Evolutionary conservation across 495 filamentous ascomycete species (phyloP).

Genomic region (Poronia punctata): DNA sequence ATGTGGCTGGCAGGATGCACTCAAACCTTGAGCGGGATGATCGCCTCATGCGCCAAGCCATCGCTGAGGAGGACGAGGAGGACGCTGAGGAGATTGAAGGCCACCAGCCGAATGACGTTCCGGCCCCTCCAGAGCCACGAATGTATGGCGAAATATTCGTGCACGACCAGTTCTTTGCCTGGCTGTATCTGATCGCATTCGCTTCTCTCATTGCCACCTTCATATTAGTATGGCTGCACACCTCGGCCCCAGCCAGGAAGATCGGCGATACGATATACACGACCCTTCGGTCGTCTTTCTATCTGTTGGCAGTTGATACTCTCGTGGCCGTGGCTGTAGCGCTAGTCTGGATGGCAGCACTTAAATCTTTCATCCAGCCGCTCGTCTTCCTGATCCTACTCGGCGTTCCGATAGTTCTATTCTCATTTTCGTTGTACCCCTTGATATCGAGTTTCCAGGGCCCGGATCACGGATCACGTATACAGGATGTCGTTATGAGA

Average conservation of each 20-base stretch:
- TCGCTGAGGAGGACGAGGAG: slow-evolving; percentile 26
- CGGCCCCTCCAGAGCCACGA: slow-evolving; percentile 15
- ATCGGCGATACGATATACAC: slow-evolving; percentile 89
- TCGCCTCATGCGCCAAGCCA: slow-evolving; percentile 24
- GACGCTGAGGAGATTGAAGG: slow-evolving; percentile 15
- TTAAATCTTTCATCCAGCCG: slow-evolving; percentile 76
- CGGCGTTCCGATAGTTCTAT: slow-evolving; percentile 75
- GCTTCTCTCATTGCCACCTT: slow-evolving; percentile 80
- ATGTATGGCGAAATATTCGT: slow-evolving; percentile 42
- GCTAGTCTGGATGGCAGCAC: slow-evolving; percentile 79
- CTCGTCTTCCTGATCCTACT: slow-evolving; percentile 73
- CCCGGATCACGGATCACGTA: slow-evolving; percentile 54
- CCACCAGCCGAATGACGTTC: slow-evolving; percentile 14
- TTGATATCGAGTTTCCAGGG: slow-evolving; percentile 85
- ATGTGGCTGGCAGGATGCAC: slow-evolving; percentile 13
- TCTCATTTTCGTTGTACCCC: slow-evolving; percentile 84
- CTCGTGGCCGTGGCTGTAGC: slow-evolving; percentile 82
- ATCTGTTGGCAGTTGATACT: slow-evolving; percentile 84
- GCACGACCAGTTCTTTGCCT: slow-evolving; percentile 90
- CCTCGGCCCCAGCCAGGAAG: slow-evolving; percentile 57
- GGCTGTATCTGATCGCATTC: slow-evolving; percentile 76
- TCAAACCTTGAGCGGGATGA: slow-evolving; percentile 24
- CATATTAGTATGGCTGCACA: slow-evolving; percentile 83
- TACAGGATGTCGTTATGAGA: slow-evolving; percentile 87
- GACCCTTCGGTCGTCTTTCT: slow-evolving; percentile 77